Evolutionary conservation across 345 rosid genomes (phyloP).

Genomic region (Brassica juncea): DNA sequence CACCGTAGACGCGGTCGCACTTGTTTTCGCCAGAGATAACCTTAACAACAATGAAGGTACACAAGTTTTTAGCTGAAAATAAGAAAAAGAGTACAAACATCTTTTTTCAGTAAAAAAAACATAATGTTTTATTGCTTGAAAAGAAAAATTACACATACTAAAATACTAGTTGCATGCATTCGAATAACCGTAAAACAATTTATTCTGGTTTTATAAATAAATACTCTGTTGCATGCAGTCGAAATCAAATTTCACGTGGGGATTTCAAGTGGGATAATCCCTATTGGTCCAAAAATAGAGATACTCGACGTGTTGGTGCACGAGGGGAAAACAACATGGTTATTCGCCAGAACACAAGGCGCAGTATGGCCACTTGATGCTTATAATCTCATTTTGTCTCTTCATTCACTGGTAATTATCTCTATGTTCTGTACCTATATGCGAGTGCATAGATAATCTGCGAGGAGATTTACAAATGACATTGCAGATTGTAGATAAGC

Average conservation of each 20-base stretch:
- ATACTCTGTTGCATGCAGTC: slow-evolving; percentile 18
- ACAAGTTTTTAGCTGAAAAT: background rate
- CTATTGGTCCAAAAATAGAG: slow-evolving; percentile 49
- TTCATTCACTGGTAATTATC: background rate
- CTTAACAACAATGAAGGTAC: slow-evolving; percentile 38
- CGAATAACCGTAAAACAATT: background rate
- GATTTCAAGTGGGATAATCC: slow-evolving; percentile 45
- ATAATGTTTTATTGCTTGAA: background rate
- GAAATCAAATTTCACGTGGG: slow-evolving; percentile 45
- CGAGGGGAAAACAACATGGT: slow-evolving; percentile 33
- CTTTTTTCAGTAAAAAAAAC: no score
- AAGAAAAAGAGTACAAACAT: background rate
- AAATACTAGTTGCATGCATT: background rate
- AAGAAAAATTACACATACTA: background rate
- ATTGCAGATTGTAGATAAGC: background rate
- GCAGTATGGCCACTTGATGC: slow-evolving; percentile 20
- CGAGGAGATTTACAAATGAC: background rate
- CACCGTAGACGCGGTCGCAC: slow-evolving; percentile 44
- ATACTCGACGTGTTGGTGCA: slow-evolving; percentile 32
- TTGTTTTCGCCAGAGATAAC: slow-evolving; percentile 49
- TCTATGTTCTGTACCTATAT: background rate
- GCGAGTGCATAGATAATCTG: background rate
- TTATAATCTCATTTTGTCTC: background rate
- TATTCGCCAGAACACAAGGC: slow-evolving; percentile 40
- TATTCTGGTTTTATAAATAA: background rate